These are phyloP conservation scores for Pestalotiopsis fici DNA, from an alignment of 2,329 filamentous ascomycete genomes.

Conservation along the genomic window DNA sequence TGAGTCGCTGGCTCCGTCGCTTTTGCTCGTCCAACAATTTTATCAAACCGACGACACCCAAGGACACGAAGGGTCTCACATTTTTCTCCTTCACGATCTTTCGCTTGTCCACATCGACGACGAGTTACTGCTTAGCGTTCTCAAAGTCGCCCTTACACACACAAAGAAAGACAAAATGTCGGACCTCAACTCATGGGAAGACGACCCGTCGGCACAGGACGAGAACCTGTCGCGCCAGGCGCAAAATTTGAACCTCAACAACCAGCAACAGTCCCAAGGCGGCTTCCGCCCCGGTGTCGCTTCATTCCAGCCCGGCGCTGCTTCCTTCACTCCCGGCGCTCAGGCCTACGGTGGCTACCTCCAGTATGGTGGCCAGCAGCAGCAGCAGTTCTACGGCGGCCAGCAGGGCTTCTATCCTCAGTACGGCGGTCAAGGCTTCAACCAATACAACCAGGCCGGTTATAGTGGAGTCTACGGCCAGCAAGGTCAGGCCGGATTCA, in stretches of 20 bases:
- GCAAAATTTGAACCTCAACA: slow-evolving; percentile 74
- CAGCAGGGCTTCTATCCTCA: slow-evolving; percentile 55
- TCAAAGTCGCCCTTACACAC: background rate
- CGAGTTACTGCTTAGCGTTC: background rate
- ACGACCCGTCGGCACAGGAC: slow-evolving; percentile 77
- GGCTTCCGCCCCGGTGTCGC: slow-evolving; percentile 48
- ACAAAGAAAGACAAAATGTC: slow-evolving; percentile 62
- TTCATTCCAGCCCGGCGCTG: slow-evolving; percentile 66
- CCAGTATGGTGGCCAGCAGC: slow-evolving; percentile 51
- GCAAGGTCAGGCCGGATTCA: slow-evolving; percentile 35
- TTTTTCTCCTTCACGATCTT: background rate
- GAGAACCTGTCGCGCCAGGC: slow-evolving; percentile 77
- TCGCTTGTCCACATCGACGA: background rate
- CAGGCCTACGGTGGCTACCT: slow-evolving; percentile 62
- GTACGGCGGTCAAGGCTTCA: slow-evolving; percentile 39
- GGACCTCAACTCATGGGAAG: slow-evolving; percentile 93
- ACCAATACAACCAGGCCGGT: slow-evolving; percentile 48
- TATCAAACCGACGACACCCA: background rate
- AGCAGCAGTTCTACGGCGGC: slow-evolving; percentile 54
- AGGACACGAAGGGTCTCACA: background rate
- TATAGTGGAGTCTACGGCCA: slow-evolving; percentile 44
- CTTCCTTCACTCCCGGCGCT: slow-evolving; percentile 73
- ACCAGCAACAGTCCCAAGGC: slow-evolving; percentile 42
- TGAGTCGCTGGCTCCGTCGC: background rate
- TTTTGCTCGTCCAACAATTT: background rate